These are phyloP conservation scores for Emmonsiellopsis sp. DNA, from an alignment of 2,329 filamentous ascomycete genomes.

Conservation along the genomic window DNA sequence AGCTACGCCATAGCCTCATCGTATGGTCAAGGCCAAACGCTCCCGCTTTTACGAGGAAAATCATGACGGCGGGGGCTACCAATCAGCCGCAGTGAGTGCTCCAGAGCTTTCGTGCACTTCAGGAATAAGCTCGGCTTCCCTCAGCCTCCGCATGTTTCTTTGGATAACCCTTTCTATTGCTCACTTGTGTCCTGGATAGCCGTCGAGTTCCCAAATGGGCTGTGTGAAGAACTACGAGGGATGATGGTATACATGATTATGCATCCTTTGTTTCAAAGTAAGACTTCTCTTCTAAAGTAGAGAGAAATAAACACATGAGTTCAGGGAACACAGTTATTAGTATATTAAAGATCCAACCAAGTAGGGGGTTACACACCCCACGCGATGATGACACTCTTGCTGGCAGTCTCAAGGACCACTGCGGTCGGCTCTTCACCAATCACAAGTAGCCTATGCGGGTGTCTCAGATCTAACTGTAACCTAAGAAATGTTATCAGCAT, in stretches of 20 bases:
- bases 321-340: too few relatives aligned
- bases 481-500: not conserved
- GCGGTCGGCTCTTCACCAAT: not conserved
- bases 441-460: not conserved
- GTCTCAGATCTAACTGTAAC: not conserved
- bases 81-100: not conserved
- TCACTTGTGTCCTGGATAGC: not conserved
- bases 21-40: not conserved
- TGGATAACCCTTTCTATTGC: not conserved
- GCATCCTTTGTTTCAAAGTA: too few relatives aligned
- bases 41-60: not conserved
- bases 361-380: too few relatives aligned
- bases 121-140: not conserved
- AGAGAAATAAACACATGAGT: too few relatives aligned
- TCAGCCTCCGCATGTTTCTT: not conserved
- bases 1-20: not conserved
- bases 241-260: too few relatives aligned
- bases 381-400: too few relatives aligned
- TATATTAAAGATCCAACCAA: too few relatives aligned
- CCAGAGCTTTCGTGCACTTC: not conserved
- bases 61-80: not conserved
- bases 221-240: too few relatives aligned
- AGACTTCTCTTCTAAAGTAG: too few relatives aligned
- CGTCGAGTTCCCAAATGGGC: too few relatives aligned
- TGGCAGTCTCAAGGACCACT: too few relatives aligned